Conservation (phyloP, 1,284 basidiomycete species). For the Fomitopsis betulina region DNA sequence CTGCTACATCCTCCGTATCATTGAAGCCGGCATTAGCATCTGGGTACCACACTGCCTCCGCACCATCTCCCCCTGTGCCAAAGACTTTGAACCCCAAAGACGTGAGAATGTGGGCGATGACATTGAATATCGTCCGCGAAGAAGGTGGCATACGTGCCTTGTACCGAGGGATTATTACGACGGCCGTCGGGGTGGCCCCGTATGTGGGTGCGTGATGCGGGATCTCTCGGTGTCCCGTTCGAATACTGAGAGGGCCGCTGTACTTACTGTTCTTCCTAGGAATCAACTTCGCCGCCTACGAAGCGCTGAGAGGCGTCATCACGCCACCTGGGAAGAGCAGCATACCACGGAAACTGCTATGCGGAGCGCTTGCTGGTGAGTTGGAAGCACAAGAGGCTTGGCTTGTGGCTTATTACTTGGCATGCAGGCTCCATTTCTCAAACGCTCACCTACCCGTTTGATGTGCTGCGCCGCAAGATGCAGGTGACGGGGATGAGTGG, state of each 20-base stretch:
- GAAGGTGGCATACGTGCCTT: constrained; percentile 87
- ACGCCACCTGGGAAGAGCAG: constrained; percentile 74
- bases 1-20: constrained; percentile 18
- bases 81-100: constrained; percentile 45
- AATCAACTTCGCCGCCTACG: constrained; percentile 81
- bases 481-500: constrained; percentile 87
- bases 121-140: constrained; percentile 82
- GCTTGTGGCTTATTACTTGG: background rate
- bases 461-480: constrained; percentile 92
- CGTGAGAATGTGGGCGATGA: constrained; percentile 86
- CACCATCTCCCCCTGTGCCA: constrained; percentile 20
- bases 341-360: constrained; percentile 59
- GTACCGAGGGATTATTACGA: constrained; percentile 86
- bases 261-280: constrained; percentile 40
- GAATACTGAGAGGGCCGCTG: background rate
- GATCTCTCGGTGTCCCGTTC: background rate
- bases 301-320: constrained; percentile 63
- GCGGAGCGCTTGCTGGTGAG: constrained; percentile 74
- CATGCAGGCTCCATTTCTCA: constrained; percentile 79
- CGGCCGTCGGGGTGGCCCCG: constrained; percentile 88
- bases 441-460: constrained; percentile 93
- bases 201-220: constrained; percentile 54
- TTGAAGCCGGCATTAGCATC: constrained; percentile 37
- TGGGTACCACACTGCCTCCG: constrained; percentile 50
- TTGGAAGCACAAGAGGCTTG: constrained; percentile 4